Conservation (phyloP, 2,329 filamentous ascomycete genomes). For the Ascochyta viciae-villosae region DNA sequence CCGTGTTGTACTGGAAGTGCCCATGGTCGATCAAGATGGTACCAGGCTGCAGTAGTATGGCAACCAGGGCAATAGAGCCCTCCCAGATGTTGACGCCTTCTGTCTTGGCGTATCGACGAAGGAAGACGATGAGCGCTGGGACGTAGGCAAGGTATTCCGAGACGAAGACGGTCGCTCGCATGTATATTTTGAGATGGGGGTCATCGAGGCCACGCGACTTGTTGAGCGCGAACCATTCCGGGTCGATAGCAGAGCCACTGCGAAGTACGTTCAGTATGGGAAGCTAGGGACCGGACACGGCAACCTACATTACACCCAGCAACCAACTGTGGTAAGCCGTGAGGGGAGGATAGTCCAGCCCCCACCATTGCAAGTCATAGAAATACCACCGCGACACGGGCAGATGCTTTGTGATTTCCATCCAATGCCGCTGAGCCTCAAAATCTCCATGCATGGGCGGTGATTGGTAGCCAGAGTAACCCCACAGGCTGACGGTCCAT, state of each 20-base stretch:
- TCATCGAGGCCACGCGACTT: constrained; percentile 83
- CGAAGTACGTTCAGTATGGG: constrained; percentile 14
- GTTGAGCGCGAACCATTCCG: constrained; percentile 86
- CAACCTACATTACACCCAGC: constrained; percentile 76
- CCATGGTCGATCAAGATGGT: constrained; percentile 94
- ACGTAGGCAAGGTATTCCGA: constrained; percentile 92
- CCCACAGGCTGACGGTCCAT: constrained; percentile 92
- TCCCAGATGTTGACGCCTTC: constrained; percentile 83
- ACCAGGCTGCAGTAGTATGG: constrained; percentile 89
- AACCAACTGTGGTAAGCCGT: constrained; percentile 99
- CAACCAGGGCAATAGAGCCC: constrained; percentile 82
- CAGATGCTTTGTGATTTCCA: constrained; percentile 91
- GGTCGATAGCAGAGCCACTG: constrained; percentile 76
- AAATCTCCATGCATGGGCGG: constrained; percentile 97
- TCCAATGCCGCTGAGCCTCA: constrained; percentile 98
- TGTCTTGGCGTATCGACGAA: constrained; percentile 78
- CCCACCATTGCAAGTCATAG: constrained; percentile 96
- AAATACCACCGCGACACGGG: constrained; percentile 98
- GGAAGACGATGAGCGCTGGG: constrained; percentile 84
- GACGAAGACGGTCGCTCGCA: constrained; percentile 88
- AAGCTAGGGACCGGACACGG: neutral
- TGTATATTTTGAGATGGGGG: constrained; percentile 84
- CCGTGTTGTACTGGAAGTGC: constrained; percentile 97
- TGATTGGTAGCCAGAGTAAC: constrained; percentile 84
- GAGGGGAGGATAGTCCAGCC: constrained; percentile 94